These are phyloP conservation scores for Sisymbrium irio DNA, from an alignment of 345 rosid species.

Conservation along the genomic window DNA sequence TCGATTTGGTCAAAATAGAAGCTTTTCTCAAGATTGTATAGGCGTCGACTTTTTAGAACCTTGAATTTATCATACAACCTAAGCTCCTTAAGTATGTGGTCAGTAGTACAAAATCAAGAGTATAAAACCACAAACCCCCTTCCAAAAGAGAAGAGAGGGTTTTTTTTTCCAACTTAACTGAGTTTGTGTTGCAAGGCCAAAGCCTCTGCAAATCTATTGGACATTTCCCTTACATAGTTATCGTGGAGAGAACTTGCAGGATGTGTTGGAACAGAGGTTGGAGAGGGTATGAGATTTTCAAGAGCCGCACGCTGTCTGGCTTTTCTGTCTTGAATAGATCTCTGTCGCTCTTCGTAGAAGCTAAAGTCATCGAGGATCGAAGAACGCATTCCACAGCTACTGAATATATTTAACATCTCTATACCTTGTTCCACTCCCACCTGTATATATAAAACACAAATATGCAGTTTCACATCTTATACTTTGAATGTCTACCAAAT, in stretches of 20 bases:
- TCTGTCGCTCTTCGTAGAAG: constrained; percentile 80
- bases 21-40: background rate
- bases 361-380: constrained; percentile 76
- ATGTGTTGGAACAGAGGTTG: constrained; percentile 22
- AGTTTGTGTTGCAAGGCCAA: constrained; percentile 36
- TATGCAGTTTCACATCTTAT: background rate
- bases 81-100: constrained; percentile 1
- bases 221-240: constrained; percentile 45
- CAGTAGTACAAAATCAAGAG: constrained; percentile 12
- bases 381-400: constrained; percentile 44
- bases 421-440: constrained; percentile 65
- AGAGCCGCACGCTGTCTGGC: constrained; percentile 44
- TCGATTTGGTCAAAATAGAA: background rate
- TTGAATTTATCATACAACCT: constrained; percentile 26
- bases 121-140: background rate
- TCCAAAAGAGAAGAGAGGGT: background rate
- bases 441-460: constrained; percentile 34
- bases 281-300: constrained; percentile 1
- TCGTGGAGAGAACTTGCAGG: constrained; percentile 31
- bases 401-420: constrained; percentile 65
- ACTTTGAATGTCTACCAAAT: background rate
- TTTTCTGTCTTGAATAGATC: constrained; percentile 62
- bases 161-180: background rate
- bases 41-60: background rate
- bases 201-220: constrained; percentile 61